Evolutionary conservation across 116 monocot species (phyloP).

Genomic region (Papilionanthe hybrid): DNA sequence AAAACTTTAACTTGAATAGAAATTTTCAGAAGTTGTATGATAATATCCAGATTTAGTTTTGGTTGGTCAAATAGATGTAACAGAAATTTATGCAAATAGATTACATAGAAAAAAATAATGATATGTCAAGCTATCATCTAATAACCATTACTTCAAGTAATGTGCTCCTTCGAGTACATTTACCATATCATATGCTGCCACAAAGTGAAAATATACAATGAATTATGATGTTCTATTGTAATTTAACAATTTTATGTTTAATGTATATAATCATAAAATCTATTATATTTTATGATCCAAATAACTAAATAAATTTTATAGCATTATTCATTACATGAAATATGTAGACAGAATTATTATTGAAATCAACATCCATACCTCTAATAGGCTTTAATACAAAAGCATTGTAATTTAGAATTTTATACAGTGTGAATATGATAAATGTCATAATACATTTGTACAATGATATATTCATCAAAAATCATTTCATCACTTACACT

Average conservation of each 20-base stretch:
- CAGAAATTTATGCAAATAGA: too few species aligned
- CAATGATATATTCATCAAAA: background rate
- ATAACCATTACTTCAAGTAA: background rate
- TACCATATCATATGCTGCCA: background rate
- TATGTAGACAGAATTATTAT: background rate
- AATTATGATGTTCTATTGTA: background rate
- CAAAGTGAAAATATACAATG: background rate
- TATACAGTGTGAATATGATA: background rate
- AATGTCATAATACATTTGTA: slow-evolving; percentile 2
- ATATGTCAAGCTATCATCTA: background rate
- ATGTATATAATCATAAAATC: background rate
- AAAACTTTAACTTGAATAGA: too few species aligned
- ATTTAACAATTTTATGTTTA: background rate
- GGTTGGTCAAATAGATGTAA: too few species aligned
- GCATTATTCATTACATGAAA: background rate
- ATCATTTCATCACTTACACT: slow-evolving; percentile 1
- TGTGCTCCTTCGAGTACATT: background rate
- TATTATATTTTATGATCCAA: background rate
- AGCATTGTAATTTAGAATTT: slow-evolving; percentile 5
- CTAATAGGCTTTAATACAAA: background rate
- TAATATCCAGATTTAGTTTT: too few species aligned
- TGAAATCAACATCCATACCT: background rate
- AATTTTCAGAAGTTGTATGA: too few species aligned
- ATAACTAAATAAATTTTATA: background rate
- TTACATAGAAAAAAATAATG: too few species aligned